A percentile compares a stretch with the other conserved stretches of the same genome.
phyloP scores from a whole-genome alignment of 805 yeast species.

The Starmerella kuoi region DNA sequence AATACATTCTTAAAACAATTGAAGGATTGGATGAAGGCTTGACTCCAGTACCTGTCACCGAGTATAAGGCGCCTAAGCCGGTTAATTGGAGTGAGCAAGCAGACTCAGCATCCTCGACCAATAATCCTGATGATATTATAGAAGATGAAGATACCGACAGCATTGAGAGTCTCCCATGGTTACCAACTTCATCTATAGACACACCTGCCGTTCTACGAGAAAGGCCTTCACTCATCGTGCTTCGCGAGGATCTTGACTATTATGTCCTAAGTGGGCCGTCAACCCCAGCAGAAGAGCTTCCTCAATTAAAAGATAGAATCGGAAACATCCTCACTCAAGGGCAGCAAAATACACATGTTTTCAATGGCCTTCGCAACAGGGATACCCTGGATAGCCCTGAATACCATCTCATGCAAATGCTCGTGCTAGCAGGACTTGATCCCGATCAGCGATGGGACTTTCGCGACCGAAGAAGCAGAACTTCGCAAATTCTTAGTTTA shows the following conservation, averaged over 20 bases:
- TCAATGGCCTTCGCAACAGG: conserved; percentile 51
- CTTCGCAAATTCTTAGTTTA: conserved; percentile 75
- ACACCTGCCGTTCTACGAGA: conserved; percentile 49
- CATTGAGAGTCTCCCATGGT: conserved; percentile 13
- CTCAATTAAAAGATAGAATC: conserved; percentile 53
- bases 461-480: conserved; percentile 74
- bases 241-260: conserved; percentile 87
- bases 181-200: conserved; percentile 10
- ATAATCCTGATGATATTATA: neutral
- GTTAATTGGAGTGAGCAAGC: neutral
- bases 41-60: conserved; percentile 11
- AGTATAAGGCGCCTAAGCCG: conserved; percentile 11
- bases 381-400: conserved; percentile 64
- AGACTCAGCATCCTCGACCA: neutral
- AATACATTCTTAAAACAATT: conserved; percentile 65
- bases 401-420: conserved; percentile 87
- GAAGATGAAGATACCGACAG: conserved; percentile 15
- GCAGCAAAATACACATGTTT: conserved; percentile 35
- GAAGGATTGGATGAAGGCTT: conserved; percentile 49
- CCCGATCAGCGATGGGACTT: conserved; percentile 70
- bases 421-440: conserved; percentile 75
- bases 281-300: conserved; percentile 44
- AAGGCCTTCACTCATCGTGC: conserved; percentile 81
- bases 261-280: conserved; percentile 67
- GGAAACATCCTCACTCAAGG: conserved; percentile 53